phyloP scores from a whole-genome alignment of 2,329 filamentous ascomycete species.

The Grosmannia clavigera region DNA sequence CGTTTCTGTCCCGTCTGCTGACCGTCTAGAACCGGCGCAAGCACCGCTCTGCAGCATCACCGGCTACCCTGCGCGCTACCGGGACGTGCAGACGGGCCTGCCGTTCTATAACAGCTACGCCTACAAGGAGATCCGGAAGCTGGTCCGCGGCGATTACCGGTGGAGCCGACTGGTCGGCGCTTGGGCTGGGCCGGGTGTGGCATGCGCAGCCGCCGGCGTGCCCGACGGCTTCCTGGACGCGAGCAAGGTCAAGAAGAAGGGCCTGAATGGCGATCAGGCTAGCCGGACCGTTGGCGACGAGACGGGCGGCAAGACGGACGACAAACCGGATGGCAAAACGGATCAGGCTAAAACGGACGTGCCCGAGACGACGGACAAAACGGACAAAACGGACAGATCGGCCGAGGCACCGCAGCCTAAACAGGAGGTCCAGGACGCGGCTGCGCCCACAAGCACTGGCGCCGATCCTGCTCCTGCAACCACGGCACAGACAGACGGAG shows the following conservation, averaged over 20 bases:
- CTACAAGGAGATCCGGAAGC: slow-evolving; percentile 68
- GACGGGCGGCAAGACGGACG: neutral
- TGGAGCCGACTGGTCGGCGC: slow-evolving; percentile 75
- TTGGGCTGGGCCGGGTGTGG: slow-evolving; percentile 58
- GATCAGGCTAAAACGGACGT: neutral
- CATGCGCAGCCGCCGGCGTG: slow-evolving; percentile 59
- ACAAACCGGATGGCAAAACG: neutral
- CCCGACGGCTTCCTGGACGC: slow-evolving; percentile 56
- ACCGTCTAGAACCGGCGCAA: slow-evolving; percentile 33
- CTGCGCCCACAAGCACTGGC: neutral
- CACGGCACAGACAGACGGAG: neutral
- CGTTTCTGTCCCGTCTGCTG: neutral
- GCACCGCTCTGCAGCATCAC: slow-evolving; percentile 67
- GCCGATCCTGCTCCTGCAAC: neutral
- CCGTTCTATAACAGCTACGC: slow-evolving; percentile 69
- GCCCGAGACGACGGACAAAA: neutral
- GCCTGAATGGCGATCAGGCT: neutral
- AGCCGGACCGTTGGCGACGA: neutral
- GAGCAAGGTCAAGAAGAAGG: slow-evolving; percentile 11
- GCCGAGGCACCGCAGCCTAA: neutral
- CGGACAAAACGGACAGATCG: neutral
- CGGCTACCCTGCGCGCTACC: slow-evolving; percentile 66
- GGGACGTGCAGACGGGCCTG: slow-evolving; percentile 73
- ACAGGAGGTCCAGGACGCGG: neutral
- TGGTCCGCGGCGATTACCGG: slow-evolving; percentile 60